Evolutionary conservation across 2,329 filamentous ascomycete genomes (phyloP), one percentile per base, ranked within the genome.

Genomic region (Neonectria hederae): DNA sequence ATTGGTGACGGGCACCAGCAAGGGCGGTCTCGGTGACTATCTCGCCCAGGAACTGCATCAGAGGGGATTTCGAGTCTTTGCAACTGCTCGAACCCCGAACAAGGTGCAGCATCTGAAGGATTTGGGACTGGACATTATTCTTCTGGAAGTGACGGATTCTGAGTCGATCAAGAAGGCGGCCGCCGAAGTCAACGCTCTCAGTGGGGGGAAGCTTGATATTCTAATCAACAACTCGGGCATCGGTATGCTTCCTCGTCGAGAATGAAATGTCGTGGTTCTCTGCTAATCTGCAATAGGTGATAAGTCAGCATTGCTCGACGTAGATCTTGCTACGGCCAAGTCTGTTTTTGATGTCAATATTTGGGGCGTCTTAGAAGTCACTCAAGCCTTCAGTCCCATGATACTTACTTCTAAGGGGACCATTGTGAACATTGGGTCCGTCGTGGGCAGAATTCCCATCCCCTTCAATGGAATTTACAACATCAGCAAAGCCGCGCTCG

Each of bases 151-250:
- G 5, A 79, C 76, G 3, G 75, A 74, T 17, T 30, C 70, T 3
- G 64, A 72, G 1, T 80, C 76, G 2, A 78, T 84, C 53, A 68
- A 66, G 42, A 67, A 53, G 43, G 68, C 77, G 21, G 76, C 78
- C 19, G 71, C 71, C 4, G 62, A 70, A 17, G 75, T 84, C 42
- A 61, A 72, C 3, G 59, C 65, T 9, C 70, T 75, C 10, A 79
- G 80, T 0, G 79, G 75, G 40, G 78, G 78, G 19, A 76, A 71
- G 21, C 70, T 84, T 13, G 79, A 83, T 63, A 76, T 83, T 40
- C 75, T 84, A 17, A 73, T 83, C 65, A 83, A 83, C 69, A 82
- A 83, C 68, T 79, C 82, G 2, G 82, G 77, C 14, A 66, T 71
- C 43, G 75, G 74, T 75, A 63, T 28, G 65, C 52, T 21, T 6